These are phyloP conservation scores for Melastoma candidum DNA, from an alignment of 441 rosid genomes.

Conservation along the genomic window DNA sequence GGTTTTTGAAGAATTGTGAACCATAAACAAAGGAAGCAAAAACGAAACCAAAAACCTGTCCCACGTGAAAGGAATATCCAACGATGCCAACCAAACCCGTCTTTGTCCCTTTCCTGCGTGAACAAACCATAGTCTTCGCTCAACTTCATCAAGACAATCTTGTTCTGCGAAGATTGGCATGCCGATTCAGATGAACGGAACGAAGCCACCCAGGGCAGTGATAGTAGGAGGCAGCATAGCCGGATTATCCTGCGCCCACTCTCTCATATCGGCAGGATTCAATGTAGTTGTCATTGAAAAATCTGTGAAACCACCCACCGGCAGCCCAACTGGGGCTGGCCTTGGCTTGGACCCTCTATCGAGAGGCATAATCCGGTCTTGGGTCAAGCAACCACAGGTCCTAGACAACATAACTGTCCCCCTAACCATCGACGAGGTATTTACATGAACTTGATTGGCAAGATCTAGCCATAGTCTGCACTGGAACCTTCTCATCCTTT, in stretches of 20 bases:
- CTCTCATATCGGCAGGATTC: constrained; percentile 10
- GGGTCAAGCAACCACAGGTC: constrained; percentile 1
- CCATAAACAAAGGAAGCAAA: too few species aligned
- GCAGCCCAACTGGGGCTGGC: constrained; percentile 17
- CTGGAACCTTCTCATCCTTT: neutral
- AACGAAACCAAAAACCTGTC: too few species aligned
- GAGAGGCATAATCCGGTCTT: constrained; percentile 4
- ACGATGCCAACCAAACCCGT: too few species aligned
- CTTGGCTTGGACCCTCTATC: constrained; percentile 12
- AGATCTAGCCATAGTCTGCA: constrained; percentile 35
- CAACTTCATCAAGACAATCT: too few species aligned
- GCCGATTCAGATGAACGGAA: neutral
- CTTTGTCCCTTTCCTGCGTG: too few species aligned
- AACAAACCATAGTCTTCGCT: too few species aligned
- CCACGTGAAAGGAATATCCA: too few species aligned
- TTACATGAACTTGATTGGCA: neutral
- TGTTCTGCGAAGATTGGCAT: too few species aligned
- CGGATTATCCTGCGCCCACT: constrained; percentile 16
- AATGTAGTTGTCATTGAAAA: constrained; percentile 12
- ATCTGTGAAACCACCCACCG: constrained; percentile 9
- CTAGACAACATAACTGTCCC: constrained; percentile 8
- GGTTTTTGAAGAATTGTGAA: too few species aligned
- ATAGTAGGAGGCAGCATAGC: constrained; percentile 17
- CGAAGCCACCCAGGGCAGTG: constrained; percentile 12
- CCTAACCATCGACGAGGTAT: constrained; percentile 12